Evolutionary conservation across 1,284 basidiomycete genomes (phyloP), one percentile per base, ranked within the genome.

Genomic region (Fomitopsis schrenkii): DNA sequence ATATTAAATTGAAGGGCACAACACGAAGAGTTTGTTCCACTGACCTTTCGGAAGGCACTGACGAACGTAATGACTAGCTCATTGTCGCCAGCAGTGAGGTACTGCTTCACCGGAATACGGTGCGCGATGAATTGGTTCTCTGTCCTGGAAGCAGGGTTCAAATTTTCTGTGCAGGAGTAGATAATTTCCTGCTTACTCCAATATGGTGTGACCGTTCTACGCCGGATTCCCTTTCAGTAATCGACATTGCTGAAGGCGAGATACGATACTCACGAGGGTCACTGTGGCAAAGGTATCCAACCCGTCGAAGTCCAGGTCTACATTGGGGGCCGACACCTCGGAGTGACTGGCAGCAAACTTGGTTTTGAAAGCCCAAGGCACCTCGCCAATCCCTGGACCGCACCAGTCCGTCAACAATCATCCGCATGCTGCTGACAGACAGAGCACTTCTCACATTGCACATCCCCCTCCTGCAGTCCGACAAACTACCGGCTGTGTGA

Each of bases 281-380:
- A 94, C 80, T 17, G 77, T 79, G 4, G 90, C 88, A 72, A 93
- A 95, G 0, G 94, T 96, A 73, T 97, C 94, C 28, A 97, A 76
- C 12, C 95, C 94, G 17, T 95, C 93, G 64, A 95, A 94, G 8
- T 95, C 79, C 28, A 97, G 77, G 70, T 96, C 93, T 30, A 81
- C 77, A 58, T 88, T 81, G 3, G 77, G 67, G 5, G 77, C 71
- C 3, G 70, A 65, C 14, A 86, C 71, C 57, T 88, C 82, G 28
- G 74, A 73, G 12, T 81, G 75, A 1, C 77, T 76, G n/a, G 86
- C 77, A 9, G 74, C 65, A 69, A 96, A 90, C 1, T 72, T 76
- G 9, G 86, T 88, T 69, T 83, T 87, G 80, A 96, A 97, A n/a
- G 80, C 77, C 94, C 95, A 97, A 46, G 88, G 84, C 10, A 82